Conservation (phyloP, 345 rosid genomes). For the Litchi chinensis region DNA sequence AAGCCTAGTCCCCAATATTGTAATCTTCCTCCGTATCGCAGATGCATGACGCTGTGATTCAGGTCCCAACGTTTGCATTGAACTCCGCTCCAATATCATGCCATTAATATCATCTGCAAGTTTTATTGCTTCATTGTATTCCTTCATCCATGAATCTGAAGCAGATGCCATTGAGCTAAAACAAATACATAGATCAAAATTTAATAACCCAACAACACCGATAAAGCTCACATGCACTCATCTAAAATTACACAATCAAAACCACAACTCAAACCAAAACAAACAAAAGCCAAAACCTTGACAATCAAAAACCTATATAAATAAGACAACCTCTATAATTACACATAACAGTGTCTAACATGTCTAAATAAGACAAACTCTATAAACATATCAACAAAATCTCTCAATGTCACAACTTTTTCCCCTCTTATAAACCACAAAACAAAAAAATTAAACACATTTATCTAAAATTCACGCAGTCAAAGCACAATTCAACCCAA, state of each 20-base stretch:
- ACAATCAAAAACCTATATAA: too few relatives aligned
- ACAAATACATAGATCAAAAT: conserved; percentile 3
- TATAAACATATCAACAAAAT: background rate
- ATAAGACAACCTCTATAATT: too few relatives aligned
- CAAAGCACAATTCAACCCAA: too few relatives aligned
- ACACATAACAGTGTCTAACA: background rate
- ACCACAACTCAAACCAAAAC: too few relatives aligned
- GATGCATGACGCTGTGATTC: conserved; percentile 90
- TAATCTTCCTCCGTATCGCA: conserved; percentile 81
- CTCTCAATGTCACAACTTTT: background rate
- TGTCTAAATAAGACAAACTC: background rate
- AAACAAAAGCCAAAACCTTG: too few relatives aligned
- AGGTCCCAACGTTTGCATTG: conserved; percentile 65
- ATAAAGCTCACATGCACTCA: too few relatives aligned
- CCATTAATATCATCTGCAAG: conserved; percentile 77
- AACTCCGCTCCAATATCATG: conserved; percentile 74
- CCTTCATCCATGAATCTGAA: conserved; percentile 81
- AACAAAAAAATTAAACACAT: background rate
- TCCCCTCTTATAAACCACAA: background rate
- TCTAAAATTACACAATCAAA: too few relatives aligned
- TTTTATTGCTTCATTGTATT: conserved; percentile 75
- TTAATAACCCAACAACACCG: conserved; percentile 3
- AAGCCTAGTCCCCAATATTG: conserved; percentile 80
- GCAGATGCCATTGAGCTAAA: conserved; percentile 67
- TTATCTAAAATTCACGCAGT: too few relatives aligned